A percentile compares a stretch with the other conserved stretches of the same genome.
Conservation (phyloP, 768 basidiomycete genomes). For the Leccinum uliginosum region DNA sequence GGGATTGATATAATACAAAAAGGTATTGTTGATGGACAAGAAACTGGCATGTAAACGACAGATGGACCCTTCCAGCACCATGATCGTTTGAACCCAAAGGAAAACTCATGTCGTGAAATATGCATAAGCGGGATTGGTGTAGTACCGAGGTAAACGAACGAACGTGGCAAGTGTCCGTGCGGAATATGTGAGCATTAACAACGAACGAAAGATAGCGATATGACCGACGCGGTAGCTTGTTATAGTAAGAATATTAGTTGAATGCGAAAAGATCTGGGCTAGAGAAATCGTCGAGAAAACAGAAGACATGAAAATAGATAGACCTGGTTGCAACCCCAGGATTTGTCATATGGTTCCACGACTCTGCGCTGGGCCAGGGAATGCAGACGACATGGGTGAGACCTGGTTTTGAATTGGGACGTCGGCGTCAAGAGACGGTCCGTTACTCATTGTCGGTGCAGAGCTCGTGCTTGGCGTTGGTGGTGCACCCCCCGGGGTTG, state of each 20-base stretch:
- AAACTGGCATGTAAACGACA: constrained; percentile 14
- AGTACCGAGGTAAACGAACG: constrained; percentile 8
- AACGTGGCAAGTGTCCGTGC: constrained; percentile 12
- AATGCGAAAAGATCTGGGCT: constrained; percentile 16
- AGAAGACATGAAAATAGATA: constrained; percentile 21
- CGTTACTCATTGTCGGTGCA: constrained; percentile 29
- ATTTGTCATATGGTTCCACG: constrained; percentile 20
- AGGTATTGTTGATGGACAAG: constrained; percentile 15
- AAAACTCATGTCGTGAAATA: constrained; percentile 9
- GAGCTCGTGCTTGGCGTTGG: constrained; percentile 48
- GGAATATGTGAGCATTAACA: constrained; percentile 26
- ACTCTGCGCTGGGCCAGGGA: constrained; percentile 42
- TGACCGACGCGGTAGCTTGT: constrained; percentile 15
- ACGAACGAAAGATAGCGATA: constrained; percentile 25
- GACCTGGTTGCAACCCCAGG: constrained; percentile 12
- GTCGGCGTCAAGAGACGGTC: constrained; percentile 34
- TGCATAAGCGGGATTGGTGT: constrained; percentile 17
- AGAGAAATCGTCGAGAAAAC: constrained; percentile 8
- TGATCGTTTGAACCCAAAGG: constrained; percentile 11
- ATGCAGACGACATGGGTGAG: constrained; percentile 83
- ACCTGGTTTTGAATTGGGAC: constrained; percentile 44
- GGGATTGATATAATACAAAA: constrained; percentile 24
- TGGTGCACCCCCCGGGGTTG: constrained; percentile 38
- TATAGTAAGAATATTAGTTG: constrained; percentile 21
- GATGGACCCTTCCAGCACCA: constrained; percentile 11